phyloP scores from a whole-genome alignment of 352 stramenopile genomes.

The Phytopythium cucurbitacearum region DNA sequence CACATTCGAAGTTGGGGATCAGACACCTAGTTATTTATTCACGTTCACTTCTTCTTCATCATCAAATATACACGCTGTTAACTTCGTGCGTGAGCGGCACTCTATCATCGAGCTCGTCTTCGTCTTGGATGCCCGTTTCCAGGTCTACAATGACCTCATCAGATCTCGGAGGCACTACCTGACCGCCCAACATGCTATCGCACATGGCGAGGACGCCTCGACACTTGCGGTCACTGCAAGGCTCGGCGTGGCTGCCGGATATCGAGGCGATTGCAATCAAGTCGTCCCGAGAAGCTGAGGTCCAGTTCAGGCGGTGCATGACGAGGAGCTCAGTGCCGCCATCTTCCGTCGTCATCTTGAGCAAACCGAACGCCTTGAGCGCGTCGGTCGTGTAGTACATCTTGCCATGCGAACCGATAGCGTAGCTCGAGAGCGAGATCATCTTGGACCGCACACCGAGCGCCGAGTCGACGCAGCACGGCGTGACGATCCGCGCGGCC shows the following conservation, averaged over 20 bases:
- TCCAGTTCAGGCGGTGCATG: slow-evolving; percentile 22
- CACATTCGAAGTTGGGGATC: no score
- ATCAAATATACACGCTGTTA: no score
- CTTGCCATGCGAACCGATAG: slow-evolving; percentile 3
- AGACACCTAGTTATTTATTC: no score
- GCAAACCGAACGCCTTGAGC: slow-evolving; percentile 15
- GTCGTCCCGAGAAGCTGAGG: slow-evolving; percentile 11
- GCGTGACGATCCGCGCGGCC: background rate
- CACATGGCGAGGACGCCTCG: slow-evolving; percentile 16
- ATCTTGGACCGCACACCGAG: slow-evolving; percentile 15
- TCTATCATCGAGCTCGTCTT: no score
- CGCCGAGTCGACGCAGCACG: slow-evolving; percentile 14
- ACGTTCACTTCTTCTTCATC: no score
- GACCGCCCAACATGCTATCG: slow-evolving; percentile 16
- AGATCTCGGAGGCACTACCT: no score
- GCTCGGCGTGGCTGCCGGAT: slow-evolving; percentile 13
- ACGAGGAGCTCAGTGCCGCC: slow-evolving; percentile 17
- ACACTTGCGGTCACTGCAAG: slow-evolving; percentile 11
- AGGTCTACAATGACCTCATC: no score
- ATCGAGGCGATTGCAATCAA: slow-evolving; percentile 22
- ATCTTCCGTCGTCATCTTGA: slow-evolving; percentile 10
- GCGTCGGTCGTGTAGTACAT: slow-evolving; percentile 15
- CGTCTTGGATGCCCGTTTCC: no score
- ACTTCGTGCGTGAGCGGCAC: no score
- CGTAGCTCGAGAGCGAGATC: slow-evolving; percentile 15